Percentiles rank a stretch among this genome's conserved stretches.
Conservation (phyloP, 2,329 filamentous ascomycete genomes). For the Cladosporium sp. region DNA sequence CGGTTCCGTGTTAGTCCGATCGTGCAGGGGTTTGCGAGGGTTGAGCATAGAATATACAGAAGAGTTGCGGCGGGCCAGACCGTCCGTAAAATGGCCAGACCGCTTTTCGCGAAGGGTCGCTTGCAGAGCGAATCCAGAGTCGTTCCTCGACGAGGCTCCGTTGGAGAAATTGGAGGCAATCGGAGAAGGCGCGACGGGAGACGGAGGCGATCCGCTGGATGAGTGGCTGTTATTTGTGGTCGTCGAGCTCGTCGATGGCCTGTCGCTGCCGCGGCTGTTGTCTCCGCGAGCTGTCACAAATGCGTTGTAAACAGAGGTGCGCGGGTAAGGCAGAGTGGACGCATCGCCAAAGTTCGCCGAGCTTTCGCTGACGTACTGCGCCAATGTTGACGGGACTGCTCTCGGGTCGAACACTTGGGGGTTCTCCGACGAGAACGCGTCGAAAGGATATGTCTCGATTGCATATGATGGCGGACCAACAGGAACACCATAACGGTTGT, state of each 20-base stretch:
- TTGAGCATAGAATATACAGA: constrained; percentile 46
- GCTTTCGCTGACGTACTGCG: constrained; percentile 82
- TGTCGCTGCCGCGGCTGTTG: constrained; percentile 55
- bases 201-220: constrained; percentile 46
- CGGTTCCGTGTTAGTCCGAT: constrained; percentile 27
- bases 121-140: constrained; percentile 83
- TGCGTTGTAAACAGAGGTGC: constrained; percentile 78
- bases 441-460: constrained; percentile 84
- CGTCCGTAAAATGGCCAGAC: constrained; percentile 77
- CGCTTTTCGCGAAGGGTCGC: constrained; percentile 87
- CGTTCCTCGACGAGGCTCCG: constrained; percentile 78
- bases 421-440: constrained; percentile 84
- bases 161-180: constrained; percentile 63
- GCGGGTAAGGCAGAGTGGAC: constrained; percentile 45
- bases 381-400: constrained; percentile 64
- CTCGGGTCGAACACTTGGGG: constrained; percentile 69
- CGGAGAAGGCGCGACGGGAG: constrained; percentile 71
- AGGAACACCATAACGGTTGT: constrained; percentile 76
- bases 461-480: constrained; percentile 89
- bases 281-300: constrained; percentile 73
- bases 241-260: constrained; percentile 67
- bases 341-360: constrained; percentile 75
- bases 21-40: constrained; percentile 20
- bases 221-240: constrained; percentile 34
- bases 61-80: constrained; percentile 77